Evolutionary conservation across 345 rosid genomes (phyloP), one percentile per base, ranked within the genome.

Genomic region (Salix brachista): DNA sequence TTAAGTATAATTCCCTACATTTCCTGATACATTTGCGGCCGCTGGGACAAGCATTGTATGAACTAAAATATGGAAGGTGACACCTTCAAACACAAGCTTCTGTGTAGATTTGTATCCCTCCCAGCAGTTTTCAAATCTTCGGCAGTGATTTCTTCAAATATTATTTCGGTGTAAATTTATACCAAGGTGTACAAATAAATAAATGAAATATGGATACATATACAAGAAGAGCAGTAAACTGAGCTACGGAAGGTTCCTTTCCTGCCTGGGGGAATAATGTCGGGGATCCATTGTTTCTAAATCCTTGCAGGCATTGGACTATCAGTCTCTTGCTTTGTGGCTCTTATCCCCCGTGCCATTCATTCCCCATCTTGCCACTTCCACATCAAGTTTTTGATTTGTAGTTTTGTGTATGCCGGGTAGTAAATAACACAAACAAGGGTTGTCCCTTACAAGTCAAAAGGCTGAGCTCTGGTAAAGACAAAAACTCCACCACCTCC

Each of bases 401-500:
- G 28, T 17, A 39, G 68, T 28, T 12, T 70, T 46, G 62, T 71
- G 23, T 5, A 21, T 28, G 39, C 23, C 21, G 21, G 10, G 44
- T 28, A 36, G 41, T 18, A 6, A n/a, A 25, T 52, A 48, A 70
- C 61, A 69, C 32, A 13, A 65, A 23, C 13, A 9, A 23, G 32
- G 46, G 41, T 76, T 71, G 60, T 72, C 79, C 77, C 61, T 85
- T 86, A 90, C 6, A 87, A 82, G 48, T 88, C 66, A 5, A 94
- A 90, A 67, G 97, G 89, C 82, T 92, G 97, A 81, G 95, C 87
- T 79, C 80, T 89, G 41, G 95, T 91, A 80, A 94, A 94, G 67
- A 94, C 86, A 81, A 94, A 92, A 28, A 91, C 89, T 71, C 98
- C 97, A n/a, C 97, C 98, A 60, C 98, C 93, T 65, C 99, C 99